Evolutionary conservation across 1,284 basidiomycete genomes (phyloP).

Genomic region (Rhizoctonia solani): DNA sequence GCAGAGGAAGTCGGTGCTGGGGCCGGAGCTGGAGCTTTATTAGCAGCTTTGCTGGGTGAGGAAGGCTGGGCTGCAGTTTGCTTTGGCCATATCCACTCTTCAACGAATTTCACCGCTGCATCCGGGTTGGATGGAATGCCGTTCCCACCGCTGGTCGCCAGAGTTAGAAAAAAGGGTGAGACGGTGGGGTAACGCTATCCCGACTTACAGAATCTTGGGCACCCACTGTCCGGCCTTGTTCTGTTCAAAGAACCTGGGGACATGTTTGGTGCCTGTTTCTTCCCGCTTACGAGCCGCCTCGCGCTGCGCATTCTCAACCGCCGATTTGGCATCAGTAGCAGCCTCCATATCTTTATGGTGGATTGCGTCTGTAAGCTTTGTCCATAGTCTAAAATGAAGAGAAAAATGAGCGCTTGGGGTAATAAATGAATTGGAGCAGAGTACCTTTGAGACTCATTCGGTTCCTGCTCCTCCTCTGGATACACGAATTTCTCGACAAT

Average conservation of each 20-base stretch:
- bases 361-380: slow-evolving; percentile 86
- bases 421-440: slow-evolving; percentile 40
- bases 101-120: slow-evolving; percentile 62
- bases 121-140: slow-evolving; percentile 73
- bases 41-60: neutral
- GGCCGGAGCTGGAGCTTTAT: too few species aligned
- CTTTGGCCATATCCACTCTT: slow-evolving; percentile 64
- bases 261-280: slow-evolving; percentile 66
- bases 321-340: slow-evolving; percentile 88
- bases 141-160: slow-evolving; percentile 11
- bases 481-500: slow-evolving; percentile 81
- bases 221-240: slow-evolving; percentile 74
- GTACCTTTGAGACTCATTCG: slow-evolving; percentile 84
- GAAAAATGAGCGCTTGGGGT: neutral
- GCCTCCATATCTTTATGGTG: slow-evolving; percentile 87
- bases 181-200: neutral
- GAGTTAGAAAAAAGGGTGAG: slow-evolving; percentile 36
- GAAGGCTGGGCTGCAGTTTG: slow-evolving; percentile 37
- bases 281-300: slow-evolving; percentile 79
- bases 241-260: slow-evolving; percentile 81
- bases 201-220: slow-evolving; percentile 72
- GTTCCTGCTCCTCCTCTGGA: slow-evolving; percentile 86
- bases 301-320: slow-evolving; percentile 91
- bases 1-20: too few species aligned
- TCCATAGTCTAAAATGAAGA: slow-evolving; percentile 68